Evolutionary conservation across 2,329 filamentous ascomycete genomes (phyloP), one percentile per base, ranked within the genome.

Genomic region (Exophiala spinifera): DNA sequence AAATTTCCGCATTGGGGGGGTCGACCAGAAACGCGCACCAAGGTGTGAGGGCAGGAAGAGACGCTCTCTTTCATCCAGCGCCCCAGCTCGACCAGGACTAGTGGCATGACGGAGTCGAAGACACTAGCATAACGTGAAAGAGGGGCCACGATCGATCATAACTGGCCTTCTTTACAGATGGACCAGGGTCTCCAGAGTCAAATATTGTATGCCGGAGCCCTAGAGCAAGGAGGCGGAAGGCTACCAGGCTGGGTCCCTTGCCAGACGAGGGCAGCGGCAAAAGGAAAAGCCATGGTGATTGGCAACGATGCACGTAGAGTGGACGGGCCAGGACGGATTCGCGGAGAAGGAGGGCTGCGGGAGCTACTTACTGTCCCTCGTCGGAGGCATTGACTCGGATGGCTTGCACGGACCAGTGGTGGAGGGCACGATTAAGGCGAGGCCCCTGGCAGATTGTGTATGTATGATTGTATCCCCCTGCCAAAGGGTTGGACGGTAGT

Each of bases 1-100:
- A 56, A 59, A 59, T 56, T 53, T 59, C 57, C 57, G 57, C 39
- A 39, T 37, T 40, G 43, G n/a, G 20, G n/a, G 20, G 49, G 28
- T 31, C 28, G 28, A n/a, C 52, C 33, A 34, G 15, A 52, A 11
- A 46, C n/a, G 44, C 25, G 17, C 19, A 48, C 14, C 6, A 14
- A 17, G 21, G 17, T 7, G 31, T 15, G 20, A 34, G 42, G 31
- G 20, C 39, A 21, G 40, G 19, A 42, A 7, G 43, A 52, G 21
- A 42, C 13, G 46, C n/a, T 39, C n/a, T 39, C 19, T 20, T 39
- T 23, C 44, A 31, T 23, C 40, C 19, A 44, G 15, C 25, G 25
- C 44, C 34, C n/a, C n/a, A n/a, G 23, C 44, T 33, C n/a, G 25
- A 31, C 21, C 31, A 44, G 19, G 21, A 10, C 39, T 43, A 15